A percentile compares a stretch with the other conserved stretches of the same genome.
Conservation (phyloP, 1,284 basidiomycete genomes). For the Rhodofomes roseus region DNA sequence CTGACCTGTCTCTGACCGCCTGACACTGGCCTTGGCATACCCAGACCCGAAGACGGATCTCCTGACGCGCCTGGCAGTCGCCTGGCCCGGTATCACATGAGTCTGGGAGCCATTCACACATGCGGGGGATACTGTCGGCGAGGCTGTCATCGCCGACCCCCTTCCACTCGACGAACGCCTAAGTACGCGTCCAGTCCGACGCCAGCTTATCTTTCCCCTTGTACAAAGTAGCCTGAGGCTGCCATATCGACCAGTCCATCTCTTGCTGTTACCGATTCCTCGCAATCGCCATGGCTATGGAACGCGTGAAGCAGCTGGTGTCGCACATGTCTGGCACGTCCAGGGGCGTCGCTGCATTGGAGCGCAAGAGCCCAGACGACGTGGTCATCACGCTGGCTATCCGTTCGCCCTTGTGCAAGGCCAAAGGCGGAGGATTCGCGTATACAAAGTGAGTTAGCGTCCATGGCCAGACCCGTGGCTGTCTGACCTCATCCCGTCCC, state of each 20-base stretch:
- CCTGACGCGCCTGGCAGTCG: background rate
- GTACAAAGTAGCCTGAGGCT: background rate
- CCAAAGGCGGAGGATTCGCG: constrained; percentile 78
- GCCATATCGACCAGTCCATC: no score
- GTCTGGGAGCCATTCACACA: constrained; percentile 1
- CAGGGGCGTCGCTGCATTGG: constrained; percentile 43
- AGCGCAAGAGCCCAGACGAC: constrained; percentile 62
- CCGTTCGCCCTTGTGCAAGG: constrained; percentile 72
- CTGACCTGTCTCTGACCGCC: no score
- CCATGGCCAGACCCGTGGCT: background rate
- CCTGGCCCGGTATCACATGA: constrained; percentile 1
- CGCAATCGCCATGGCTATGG: constrained; percentile 21
- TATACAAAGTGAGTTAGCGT: constrained; percentile 54
- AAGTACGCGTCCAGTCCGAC: background rate
- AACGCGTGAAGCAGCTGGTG: constrained; percentile 64
- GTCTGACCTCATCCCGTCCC: background rate
- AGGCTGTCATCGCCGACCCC: background rate
- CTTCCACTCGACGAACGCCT: background rate
- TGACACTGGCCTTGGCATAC: no score
- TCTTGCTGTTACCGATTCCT: background rate
- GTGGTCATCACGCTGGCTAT: constrained; percentile 80
- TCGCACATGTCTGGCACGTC: constrained; percentile 48
- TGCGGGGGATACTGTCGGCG: background rate
- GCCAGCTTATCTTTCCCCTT: background rate
- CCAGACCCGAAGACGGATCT: background rate